A percentile compares a stretch with the other conserved stretches of the same genome.
These are phyloP conservation scores for Gossypium herbaceum DNA, from an alignment of 345 rosid species.

Conservation along the genomic window DNA sequence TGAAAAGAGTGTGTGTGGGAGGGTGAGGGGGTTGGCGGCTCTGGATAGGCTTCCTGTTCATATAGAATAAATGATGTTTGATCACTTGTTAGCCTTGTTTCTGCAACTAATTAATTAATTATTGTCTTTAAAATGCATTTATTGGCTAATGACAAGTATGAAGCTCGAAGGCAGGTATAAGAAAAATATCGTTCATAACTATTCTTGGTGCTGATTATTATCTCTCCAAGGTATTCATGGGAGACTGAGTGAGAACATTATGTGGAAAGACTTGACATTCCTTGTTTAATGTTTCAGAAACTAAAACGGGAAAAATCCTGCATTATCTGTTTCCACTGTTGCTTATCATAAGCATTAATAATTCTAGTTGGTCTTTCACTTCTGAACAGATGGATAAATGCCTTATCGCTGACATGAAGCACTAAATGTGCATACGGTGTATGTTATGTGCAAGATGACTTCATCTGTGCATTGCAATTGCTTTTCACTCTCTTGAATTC, in stretches of 20 bases:
- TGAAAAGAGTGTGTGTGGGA: too few relatives aligned
- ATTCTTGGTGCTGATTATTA: neutral
- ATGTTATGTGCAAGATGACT: neutral
- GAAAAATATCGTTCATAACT: neutral
- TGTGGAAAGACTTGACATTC: neutral
- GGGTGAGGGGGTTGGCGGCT: neutral
- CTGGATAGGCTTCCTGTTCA: neutral
- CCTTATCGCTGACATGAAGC: neutral
- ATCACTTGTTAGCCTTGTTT: neutral
- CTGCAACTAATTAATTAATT: neutral
- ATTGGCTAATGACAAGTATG: neutral
- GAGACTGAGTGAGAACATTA: neutral
- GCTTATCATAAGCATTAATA: neutral
- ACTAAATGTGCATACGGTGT: neutral
- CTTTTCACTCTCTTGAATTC: neutral
- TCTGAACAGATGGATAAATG: neutral
- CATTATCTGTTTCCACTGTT: neutral
- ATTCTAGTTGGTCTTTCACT: neutral
- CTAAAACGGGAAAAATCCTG: neutral
- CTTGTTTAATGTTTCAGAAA: neutral
- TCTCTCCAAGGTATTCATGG: neutral
- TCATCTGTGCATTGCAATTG: neutral
- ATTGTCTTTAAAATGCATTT: neutral
- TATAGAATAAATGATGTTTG: neutral
- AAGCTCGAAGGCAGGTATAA: neutral